Evolutionary conservation across 2,329 filamentous ascomycete genomes (phyloP).

Genomic region (Phyllosticta paracitricarpa): DNA sequence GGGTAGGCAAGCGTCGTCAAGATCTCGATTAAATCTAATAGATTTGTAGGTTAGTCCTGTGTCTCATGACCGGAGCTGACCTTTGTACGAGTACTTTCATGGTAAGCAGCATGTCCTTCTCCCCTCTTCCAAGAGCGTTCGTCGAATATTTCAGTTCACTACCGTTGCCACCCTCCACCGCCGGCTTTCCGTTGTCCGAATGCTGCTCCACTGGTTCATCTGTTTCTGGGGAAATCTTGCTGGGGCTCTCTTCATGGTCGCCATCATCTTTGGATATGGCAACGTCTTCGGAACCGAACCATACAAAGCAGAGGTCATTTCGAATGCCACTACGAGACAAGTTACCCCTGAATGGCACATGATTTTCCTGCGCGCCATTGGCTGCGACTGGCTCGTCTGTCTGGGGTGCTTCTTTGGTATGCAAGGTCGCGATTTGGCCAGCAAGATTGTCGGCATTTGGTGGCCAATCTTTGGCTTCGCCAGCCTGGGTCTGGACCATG

Average conservation of each 20-base stretch:
- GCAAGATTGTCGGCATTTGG: slow-evolving; percentile 22
- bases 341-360: slow-evolving; percentile 14
- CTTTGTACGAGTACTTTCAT: slow-evolving; percentile 9
- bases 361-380: slow-evolving; percentile 17
- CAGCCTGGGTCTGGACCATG: slow-evolving; percentile 19
- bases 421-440: slow-evolving; percentile 15
- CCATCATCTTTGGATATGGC: slow-evolving; percentile 41
- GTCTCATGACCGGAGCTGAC: slow-evolving; percentile 7
- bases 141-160: not conserved
- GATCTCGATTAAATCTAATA: not conserved
- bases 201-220: slow-evolving; percentile 35
- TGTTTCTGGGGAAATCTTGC: slow-evolving; percentile 42
- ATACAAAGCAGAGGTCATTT: slow-evolving; percentile 14
- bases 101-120: not conserved
- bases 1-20: not conserved
- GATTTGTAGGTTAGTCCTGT: slow-evolving; percentile 1
- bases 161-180: slow-evolving; percentile 14
- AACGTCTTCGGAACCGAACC: slow-evolving; percentile 30
- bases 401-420: slow-evolving; percentile 17
- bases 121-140: too few species aligned
- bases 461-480: slow-evolving; percentile 19
- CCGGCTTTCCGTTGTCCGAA: slow-evolving; percentile 23
- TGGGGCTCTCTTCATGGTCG: slow-evolving; percentile 39
- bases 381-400: slow-evolving; percentile 18
- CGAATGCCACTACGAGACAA: slow-evolving; percentile 15